Evolutionary conservation across 2,329 filamentous ascomycete genomes (phyloP), one percentile per base, ranked within the genome.

Genomic region (Pyricularia pennisetigena): DNA sequence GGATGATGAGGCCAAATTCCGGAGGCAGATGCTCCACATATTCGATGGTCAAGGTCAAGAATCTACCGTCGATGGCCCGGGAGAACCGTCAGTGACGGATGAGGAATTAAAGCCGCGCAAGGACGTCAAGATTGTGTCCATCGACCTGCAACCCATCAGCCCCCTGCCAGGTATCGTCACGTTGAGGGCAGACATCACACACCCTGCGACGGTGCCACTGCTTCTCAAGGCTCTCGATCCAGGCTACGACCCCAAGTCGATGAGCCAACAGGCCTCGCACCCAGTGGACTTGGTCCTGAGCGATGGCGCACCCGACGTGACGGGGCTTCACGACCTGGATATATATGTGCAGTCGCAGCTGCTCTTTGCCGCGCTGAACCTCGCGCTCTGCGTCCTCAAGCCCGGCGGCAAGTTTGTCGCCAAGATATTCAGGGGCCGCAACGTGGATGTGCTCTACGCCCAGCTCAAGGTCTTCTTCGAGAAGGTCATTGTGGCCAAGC

Each of bases 271-370:
- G 72, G 86, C 90, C 2, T 86, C 89, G 0, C 88, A 93, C 65
- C 92, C 90, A 0, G 94, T 98, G 16, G 95, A 99, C 75, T 86
- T 99, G 1, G 94, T 99, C 28, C 87, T 99, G 71, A 97, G 93
- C 69, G 95, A 99, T 74, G 95, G 95, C 67, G 95, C 95, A 0
- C 95, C 95, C 0, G 95, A 99, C 74, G 95, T 99, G 14, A 99
- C 95, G 0, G 95, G 95, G 24, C 85, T 99, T 0, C 95, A 99
- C 78, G 95, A 99, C 77, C 87, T 99, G 49, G 95, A 99, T 79
- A 98, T 98, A 73, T 99, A 99, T 79, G 92, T 99, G 23, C 95
- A 99, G 79, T 94, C 92, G 9, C 95, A 98, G 79, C 85, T 99
- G 9, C 89, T 99, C 66, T 97, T 96, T 78, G 93, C 94, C 0